Evolutionary conservation across 2,329 filamentous ascomycete genomes (phyloP).

Genomic region (Keithomyces neogunnii): DNA sequence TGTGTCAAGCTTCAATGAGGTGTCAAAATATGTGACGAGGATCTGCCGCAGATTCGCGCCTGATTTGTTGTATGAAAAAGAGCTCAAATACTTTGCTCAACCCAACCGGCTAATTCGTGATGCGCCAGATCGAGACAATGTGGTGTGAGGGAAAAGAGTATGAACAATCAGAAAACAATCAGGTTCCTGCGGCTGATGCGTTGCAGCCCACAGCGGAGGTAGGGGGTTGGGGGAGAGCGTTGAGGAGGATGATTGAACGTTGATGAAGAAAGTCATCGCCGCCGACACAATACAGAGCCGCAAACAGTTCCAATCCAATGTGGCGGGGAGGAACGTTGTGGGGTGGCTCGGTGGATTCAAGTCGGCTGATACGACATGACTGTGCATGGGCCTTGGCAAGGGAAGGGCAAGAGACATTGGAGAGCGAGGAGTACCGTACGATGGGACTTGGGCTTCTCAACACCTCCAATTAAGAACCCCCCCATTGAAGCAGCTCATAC

Average conservation of each 20-base stretch:
- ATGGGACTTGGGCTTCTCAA: too few relatives aligned
- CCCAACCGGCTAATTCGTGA: neutral
- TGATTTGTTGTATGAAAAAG: neutral
- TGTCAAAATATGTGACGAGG: neutral
- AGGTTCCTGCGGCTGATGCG: neutral
- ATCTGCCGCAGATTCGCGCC: neutral
- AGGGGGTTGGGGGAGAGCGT: neutral
- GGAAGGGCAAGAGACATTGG: too few relatives aligned
- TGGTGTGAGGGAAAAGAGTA: neutral
- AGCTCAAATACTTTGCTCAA: neutral
- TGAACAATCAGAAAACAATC: neutral
- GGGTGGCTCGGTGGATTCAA: neutral
- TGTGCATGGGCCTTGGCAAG: too few relatives aligned
- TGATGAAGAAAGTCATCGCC: neutral
- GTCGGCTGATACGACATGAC: too few relatives aligned
- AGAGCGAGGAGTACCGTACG: too few relatives aligned
- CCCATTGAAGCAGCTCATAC: too few relatives aligned
- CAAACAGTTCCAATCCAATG: neutral
- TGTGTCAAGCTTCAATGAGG: neutral
- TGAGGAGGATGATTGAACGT: neutral
- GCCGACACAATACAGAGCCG: neutral
- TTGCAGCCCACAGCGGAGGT: neutral
- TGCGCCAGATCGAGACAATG: neutral
- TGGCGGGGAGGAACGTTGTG: conserved; percentile 2
- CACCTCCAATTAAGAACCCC: too few relatives aligned